These are phyloP conservation scores for Artemisia annua DNA, from an alignment of 129 eudicot species.

Conservation along the genomic window DNA sequence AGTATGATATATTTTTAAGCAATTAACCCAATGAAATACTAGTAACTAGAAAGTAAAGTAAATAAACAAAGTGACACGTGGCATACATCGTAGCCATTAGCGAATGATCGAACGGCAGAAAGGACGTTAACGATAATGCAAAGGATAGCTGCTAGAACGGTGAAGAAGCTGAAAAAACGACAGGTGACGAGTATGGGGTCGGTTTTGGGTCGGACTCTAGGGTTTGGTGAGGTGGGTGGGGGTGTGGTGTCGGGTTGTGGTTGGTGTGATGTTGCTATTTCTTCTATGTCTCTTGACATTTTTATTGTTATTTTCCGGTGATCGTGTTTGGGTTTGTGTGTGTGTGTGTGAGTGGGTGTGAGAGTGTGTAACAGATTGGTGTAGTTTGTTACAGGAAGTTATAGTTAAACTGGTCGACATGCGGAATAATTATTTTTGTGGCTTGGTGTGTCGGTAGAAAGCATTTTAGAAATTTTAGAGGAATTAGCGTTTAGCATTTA, in stretches of 20 bases:
- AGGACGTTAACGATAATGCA: conserved; percentile 80
- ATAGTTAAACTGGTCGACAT: no score
- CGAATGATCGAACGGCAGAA: conserved; percentile 77
- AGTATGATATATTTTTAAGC: no score
- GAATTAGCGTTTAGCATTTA: no score
- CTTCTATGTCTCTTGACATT: conserved; percentile 32
- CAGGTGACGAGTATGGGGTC: conserved; percentile 68
- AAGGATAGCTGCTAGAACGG: conserved; percentile 63
- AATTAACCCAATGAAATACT: no score
- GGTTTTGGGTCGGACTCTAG: conserved; percentile 40
- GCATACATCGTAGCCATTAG: conserved; percentile 65
- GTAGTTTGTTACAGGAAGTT: not conserved
- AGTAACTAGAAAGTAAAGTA: not conserved
- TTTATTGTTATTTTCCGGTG: conserved; percentile 17
- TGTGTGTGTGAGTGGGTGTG: conserved; percentile 12
- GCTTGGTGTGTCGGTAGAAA: no score
- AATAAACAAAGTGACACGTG: not conserved
- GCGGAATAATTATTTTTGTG: no score
- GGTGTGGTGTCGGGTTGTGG: conserved; percentile 26
- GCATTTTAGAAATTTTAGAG: no score
- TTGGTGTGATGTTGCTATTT: conserved; percentile 40
- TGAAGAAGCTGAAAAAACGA: conserved; percentile 75
- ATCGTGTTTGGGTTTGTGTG: not conserved
- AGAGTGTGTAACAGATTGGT: not conserved
- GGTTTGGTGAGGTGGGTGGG: conserved; percentile 7